These are phyloP conservation scores for Fagus crenata DNA, from an alignment of 306 rosid species.

Conservation along the genomic window DNA sequence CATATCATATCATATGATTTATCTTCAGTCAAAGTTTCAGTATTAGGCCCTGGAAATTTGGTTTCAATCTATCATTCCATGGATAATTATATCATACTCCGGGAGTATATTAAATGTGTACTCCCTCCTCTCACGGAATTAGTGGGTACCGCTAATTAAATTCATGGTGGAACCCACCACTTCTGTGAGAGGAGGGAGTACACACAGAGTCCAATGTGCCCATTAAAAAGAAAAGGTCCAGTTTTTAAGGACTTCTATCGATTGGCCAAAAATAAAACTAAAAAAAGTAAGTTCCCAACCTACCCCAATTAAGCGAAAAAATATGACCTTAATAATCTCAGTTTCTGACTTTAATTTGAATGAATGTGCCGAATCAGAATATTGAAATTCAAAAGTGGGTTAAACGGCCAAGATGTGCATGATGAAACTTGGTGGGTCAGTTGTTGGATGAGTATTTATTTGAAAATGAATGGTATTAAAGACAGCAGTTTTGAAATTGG, in stretches of 20 bases:
- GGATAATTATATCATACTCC: no score
- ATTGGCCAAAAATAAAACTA: not conserved
- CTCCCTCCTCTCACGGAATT: no score
- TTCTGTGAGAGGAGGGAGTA: no score
- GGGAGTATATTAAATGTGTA: no score
- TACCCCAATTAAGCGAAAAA: no score
- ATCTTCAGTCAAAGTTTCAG: not conserved
- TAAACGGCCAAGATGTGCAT: slow-evolving; percentile 29
- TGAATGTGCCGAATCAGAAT: not conserved
- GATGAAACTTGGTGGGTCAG: slow-evolving; percentile 41
- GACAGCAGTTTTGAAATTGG: slow-evolving; percentile 5
- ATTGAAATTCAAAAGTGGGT: not conserved
- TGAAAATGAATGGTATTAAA: slow-evolving; percentile 33
- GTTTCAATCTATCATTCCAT: not conserved
- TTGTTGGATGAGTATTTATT: slow-evolving; percentile 40
- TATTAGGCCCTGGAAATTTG: not conserved
- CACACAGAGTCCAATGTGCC: not conserved
- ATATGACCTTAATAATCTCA: no score
- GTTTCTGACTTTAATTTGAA: not conserved
- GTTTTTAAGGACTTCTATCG: not conserved
- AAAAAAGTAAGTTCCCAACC: not conserved
- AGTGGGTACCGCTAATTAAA: no score
- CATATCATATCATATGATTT: no score
- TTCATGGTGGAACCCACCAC: no score
- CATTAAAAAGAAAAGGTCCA: not conserved